phyloP scores from a whole-genome alignment of 192 early-diverging fungal species.

The Coemansia sp. region DNA sequence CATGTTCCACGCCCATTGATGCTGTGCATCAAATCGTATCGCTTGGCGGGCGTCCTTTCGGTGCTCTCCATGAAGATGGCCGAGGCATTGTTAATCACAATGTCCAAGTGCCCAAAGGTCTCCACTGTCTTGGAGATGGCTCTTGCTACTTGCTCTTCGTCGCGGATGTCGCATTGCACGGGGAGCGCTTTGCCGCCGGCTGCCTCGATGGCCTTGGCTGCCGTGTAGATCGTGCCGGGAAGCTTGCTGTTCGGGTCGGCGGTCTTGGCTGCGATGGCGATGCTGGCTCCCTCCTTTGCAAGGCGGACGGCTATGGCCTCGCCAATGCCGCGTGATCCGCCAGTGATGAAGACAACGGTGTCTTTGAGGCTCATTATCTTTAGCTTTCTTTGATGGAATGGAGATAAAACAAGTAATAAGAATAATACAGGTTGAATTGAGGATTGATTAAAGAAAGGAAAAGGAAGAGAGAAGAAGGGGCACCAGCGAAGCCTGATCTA shows the following conservation, averaged over 20 bases:
- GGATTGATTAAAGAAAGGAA: too few relatives aligned
- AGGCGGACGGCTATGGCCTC: slow-evolving; percentile 70
- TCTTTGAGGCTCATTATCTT: slow-evolving; percentile 59
- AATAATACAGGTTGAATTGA: too few relatives aligned
- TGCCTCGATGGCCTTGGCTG: slow-evolving; percentile 70
- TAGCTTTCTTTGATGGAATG: background rate
- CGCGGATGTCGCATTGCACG: slow-evolving; percentile 81
- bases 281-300: slow-evolving; percentile 66
- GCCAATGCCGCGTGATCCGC: slow-evolving; percentile 75
- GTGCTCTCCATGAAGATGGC: slow-evolving; percentile 72
- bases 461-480: too few relatives aligned
- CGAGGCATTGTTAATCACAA: slow-evolving; percentile 79
- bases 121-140: slow-evolving; percentile 67
- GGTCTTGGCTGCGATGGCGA: slow-evolving; percentile 78
- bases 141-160: slow-evolving; percentile 68
- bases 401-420: background rate
- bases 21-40: slow-evolving; percentile 74
- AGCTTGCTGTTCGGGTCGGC: slow-evolving; percentile 69
- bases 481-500: too few relatives aligned
- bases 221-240: slow-evolving; percentile 80
- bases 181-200: slow-evolving; percentile 76
- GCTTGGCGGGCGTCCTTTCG: slow-evolving; percentile 57
- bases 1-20: slow-evolving; percentile 81
- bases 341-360: slow-evolving; percentile 60
- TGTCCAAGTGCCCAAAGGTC: slow-evolving; percentile 78